Evolutionary conservation across 257 asterid genomes (phyloP).

Genomic region (Oldenlandia corymbosa): DNA sequence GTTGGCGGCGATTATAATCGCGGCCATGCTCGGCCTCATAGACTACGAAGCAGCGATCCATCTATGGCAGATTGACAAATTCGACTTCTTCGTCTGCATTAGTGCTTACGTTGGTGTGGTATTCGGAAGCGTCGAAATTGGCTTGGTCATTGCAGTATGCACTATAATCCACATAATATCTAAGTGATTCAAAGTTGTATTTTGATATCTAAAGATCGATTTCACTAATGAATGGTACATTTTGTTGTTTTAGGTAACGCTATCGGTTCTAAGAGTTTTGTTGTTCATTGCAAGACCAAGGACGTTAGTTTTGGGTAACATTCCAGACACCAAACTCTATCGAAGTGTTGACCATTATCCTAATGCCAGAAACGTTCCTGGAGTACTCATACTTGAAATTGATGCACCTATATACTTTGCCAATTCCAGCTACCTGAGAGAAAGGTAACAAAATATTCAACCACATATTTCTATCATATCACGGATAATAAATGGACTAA

Average conservation of each 20-base stretch:
- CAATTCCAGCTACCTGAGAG: constrained; percentile 82
- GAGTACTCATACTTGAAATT: constrained; percentile 71
- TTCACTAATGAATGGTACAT: neutral
- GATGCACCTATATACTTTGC: constrained; percentile 94
- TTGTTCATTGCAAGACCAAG: constrained; percentile 85
- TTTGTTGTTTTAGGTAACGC: constrained; percentile 44
- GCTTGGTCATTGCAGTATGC: constrained; percentile 70
- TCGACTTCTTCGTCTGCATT: constrained; percentile 82
- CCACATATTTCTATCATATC: too few relatives aligned
- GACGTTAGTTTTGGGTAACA: constrained; percentile 70
- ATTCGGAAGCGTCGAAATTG: constrained; percentile 71
- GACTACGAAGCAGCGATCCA: constrained; percentile 90
- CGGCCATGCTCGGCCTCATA: constrained; percentile 95
- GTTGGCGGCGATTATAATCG: constrained; percentile 65
- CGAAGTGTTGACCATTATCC: constrained; percentile 78
- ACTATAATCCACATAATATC: neutral
- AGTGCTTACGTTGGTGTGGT: constrained; percentile 77
- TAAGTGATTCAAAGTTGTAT: too few relatives aligned
- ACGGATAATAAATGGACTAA: too few relatives aligned
- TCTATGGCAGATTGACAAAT: constrained; percentile 79
- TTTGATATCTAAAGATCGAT: too few relatives aligned
- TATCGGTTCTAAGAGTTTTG: constrained; percentile 65
- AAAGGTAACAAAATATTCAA: constrained; percentile 68
- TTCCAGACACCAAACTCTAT: constrained; percentile 65
- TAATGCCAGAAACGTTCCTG: constrained; percentile 51